Base-by-base conservation (phyloP, 1,139 yeast species). In the Pichia sp. region DNA sequence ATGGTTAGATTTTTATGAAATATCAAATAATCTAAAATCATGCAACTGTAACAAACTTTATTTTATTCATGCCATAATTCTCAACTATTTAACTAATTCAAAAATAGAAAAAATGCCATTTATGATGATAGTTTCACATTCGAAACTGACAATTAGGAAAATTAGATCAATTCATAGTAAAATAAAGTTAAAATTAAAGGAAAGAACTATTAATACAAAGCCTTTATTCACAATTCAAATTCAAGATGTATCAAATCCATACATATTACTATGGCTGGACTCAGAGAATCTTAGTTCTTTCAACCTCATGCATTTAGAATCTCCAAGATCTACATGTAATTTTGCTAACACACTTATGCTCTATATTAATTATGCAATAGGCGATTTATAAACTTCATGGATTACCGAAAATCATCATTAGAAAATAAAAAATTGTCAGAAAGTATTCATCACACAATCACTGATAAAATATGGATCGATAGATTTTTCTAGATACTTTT, bases 231-330 rank as follows among this genome's bases (percentile, higher is more conserved):
- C 53, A 4, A 34, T 53, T 8, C 56, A 54, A 33, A n/a, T 55
- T 2, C 46, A 49, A 29, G 56, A 54, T 18, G 26, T n/a, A 3
- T 4, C 34, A 3, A 39, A 52, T 18, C 53, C 56, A 1, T 43
- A 41, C 18, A 25, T 56, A 2, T 28, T 57, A 7, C 47, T 57
- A 6, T 56, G 60, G 59, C 32, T 50, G 42, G 51, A 53, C 26
- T 37, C 46, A 6, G 52, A 46, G 7, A 56, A 53, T 30, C 25
- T 57, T 2, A 51, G 56, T 27, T 46, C 50, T 3, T 57, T 56
- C 34, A 50, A 55, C 18, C 7, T 55, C 2, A 10, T 6, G 3
- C 39, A 46, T 5, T 10, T 51, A 3, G 31, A 31, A 2, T 31
- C 39, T 3, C 27, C 44, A 1, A 35, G 32, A 6, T 42, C 46